Conservation (phyloP, 2,329 filamentous ascomycete species). For the Colletotrichum coccodes region DNA sequence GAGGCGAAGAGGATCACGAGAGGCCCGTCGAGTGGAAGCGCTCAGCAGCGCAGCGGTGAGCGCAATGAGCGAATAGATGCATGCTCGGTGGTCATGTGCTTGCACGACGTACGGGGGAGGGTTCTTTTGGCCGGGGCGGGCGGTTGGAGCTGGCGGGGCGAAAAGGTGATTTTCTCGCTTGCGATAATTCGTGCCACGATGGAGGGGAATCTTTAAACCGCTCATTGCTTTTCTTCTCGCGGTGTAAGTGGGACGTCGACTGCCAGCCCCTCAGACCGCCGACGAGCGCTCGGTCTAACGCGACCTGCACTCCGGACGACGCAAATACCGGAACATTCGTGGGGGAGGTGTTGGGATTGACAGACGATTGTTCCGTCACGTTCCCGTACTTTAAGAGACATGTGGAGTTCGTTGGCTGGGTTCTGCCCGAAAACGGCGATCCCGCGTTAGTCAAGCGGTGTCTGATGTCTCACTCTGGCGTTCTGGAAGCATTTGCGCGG, state of each 20-base stretch:
- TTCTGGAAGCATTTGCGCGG: constrained; percentile 4
- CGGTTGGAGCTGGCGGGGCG: background rate
- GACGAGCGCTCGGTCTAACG: constrained; percentile 25
- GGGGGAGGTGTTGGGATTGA: background rate
- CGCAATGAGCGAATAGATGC: constrained; percentile 18
- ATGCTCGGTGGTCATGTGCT: constrained; percentile 26
- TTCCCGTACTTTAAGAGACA: background rate
- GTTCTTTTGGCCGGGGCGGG: background rate
- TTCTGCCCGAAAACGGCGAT: background rate
- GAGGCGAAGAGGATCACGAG: background rate
- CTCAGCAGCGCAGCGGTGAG: constrained; percentile 21
- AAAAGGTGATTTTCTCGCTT: background rate
- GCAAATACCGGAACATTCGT: background rate
- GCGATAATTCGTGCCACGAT: constrained; percentile 24
- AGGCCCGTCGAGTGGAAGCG: background rate
- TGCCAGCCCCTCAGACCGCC: background rate
- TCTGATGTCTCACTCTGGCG: background rate
- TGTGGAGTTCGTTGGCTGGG: background rate
- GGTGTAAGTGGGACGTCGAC: background rate
- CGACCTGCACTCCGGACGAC: background rate
- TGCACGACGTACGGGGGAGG: constrained; percentile 11
- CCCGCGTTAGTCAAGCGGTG: background rate
- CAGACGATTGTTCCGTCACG: background rate
- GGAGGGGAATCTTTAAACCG: background rate
- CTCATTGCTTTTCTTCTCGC: background rate